Base-by-base conservation (phyloP, 1,139 yeast species). In the Hyphopichia khmerensis region DNA sequence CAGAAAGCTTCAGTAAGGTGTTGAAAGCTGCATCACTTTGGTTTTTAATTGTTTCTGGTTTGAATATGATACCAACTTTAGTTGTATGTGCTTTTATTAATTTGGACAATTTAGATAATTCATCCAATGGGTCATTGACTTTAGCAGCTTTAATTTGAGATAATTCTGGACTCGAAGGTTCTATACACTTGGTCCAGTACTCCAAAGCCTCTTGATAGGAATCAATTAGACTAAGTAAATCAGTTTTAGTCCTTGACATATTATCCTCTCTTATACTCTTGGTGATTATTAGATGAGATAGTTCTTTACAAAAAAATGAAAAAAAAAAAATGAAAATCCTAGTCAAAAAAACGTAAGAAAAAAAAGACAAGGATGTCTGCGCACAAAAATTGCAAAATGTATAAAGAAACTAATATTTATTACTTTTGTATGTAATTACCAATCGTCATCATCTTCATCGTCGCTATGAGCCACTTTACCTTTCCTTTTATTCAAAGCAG, bases 391-490 rank as follows among this genome's bases (percentile, higher is more conserved):
- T 32, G 34, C 34, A 32, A 32, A 32, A 15, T n/a, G n/a, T 7
- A 15, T 4, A 30, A 15, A 15, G 17, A 15, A n/a, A 4, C 8
- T n/a, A 30, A 7, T n/a, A n/a, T n/a, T n/a, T n/a, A n/a, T n/a
- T n/a, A n/a, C n/a, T n/a, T n/a, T n/a, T n/a, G n/a, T 21, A 21
- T 8, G 8, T 5, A 21, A 26, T 24, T n/a, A 39, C 41, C 41
- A 39, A 21, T 61, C 65, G 42, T 82, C 86, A 47, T 88, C 95
- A 48, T 82, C 87, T 51, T 91, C 97, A 50, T 87, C 95, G 53
- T 89, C 96, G 54, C 91, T 85, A 32, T 77, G 82, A 1, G 90
- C 80, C 9, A 91, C 96, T 59, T 88, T 89, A 29, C 78, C 81
- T 67, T 91, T 91, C 55, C 98, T 77, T 48, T 82, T 79, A 53